Evolutionary conservation across 2,329 filamentous ascomycete genomes (phyloP).

Genomic region (Colletotrichum graminicola): DNA sequence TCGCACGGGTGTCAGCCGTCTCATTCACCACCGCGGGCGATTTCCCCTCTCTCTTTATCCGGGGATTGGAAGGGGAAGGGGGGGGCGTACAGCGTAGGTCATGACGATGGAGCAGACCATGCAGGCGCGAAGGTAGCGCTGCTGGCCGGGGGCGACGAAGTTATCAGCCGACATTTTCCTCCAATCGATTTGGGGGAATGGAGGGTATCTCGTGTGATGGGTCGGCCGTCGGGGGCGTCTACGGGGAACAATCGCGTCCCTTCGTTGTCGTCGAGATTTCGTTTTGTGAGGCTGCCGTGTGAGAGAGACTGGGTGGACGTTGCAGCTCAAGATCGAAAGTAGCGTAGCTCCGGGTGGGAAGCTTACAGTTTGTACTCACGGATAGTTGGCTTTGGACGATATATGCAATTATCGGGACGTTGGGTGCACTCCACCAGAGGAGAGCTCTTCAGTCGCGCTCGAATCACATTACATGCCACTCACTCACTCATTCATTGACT

Average conservation of each 20-base stretch:
- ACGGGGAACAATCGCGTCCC: not conserved
- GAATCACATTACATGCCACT: slow-evolving; percentile 35
- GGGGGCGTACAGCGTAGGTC: slow-evolving; percentile 73
- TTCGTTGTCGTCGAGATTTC: slow-evolving; percentile 3
- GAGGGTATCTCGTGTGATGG: not conserved
- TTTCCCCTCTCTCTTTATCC: not conserved
- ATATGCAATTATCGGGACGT: slow-evolving; percentile 13
- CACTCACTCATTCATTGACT: not conserved
- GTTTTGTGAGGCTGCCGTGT: slow-evolving; percentile 8
- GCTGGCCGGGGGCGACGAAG: slow-evolving; percentile 80
- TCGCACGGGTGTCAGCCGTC: not conserved
- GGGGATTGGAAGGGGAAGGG: slow-evolving; percentile 17
- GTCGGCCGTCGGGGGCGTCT: not conserved
- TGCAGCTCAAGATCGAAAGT: slow-evolving; percentile 1
- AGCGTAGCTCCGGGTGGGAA: not conserved
- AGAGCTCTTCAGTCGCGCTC: slow-evolving; percentile 21
- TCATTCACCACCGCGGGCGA: not conserved
- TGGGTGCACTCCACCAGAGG: slow-evolving; percentile 6
- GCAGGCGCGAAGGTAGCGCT: slow-evolving; percentile 92
- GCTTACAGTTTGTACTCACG: not conserved
- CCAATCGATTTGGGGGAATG: not conserved
- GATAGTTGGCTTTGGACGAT: not conserved
- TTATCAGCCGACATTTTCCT: slow-evolving; percentile 61
- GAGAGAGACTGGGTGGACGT: not conserved
- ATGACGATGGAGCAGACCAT: slow-evolving; percentile 99